A percentile compares a stretch with the other conserved stretches of the same genome.
Evolutionary conservation across 1,284 basidiomycete species (phyloP).

Genomic region (Ceratobasidium sp.): DNA sequence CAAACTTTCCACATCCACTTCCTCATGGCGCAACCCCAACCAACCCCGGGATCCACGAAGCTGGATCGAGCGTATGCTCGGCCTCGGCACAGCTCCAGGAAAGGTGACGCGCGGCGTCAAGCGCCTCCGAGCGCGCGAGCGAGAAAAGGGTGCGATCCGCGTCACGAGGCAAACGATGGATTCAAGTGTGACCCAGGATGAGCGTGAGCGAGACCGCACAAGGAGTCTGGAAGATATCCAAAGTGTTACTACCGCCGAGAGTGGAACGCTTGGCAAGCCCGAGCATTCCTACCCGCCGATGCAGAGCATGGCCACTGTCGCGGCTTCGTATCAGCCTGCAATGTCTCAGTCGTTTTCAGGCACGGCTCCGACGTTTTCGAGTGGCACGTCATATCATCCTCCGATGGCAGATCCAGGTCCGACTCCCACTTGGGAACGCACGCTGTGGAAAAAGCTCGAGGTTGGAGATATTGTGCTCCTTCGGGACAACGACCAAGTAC

Average conservation of each 20-base stretch:
- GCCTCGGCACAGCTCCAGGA: constrained; percentile 67
- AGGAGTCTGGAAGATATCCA: constrained; percentile 69
- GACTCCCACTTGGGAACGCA: constrained; percentile 79
- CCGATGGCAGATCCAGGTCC: constrained; percentile 34
- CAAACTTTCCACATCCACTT: constrained; percentile 66
- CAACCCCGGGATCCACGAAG: constrained; percentile 78
- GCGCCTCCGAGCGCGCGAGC: constrained; percentile 84
- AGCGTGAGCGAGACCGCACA: constrained; percentile 35
- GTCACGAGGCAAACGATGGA: constrained; percentile 30
- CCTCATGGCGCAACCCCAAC: constrained; percentile 84
- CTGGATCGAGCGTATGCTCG: constrained; percentile 76
- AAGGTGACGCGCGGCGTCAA: constrained; percentile 84
- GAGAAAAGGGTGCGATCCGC: constrained; percentile 53
- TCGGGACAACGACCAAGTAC: constrained; percentile 93
- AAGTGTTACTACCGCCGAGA: constrained; percentile 59
- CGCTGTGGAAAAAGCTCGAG: constrained; percentile 98
- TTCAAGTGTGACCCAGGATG: constrained; percentile 33
- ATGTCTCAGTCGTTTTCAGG: constrained; percentile 42
- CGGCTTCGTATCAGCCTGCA: background rate
- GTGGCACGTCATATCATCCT: constrained; percentile 34
- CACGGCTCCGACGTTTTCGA: constrained; percentile 39
- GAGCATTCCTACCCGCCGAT: constrained; percentile 49
- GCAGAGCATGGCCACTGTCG: constrained; percentile 34
- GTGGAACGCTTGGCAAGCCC: constrained; percentile 18
- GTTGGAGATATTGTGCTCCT: constrained; percentile 95